Evolutionary conservation across 306 rosid species (phyloP).

Genomic region (Quercus variabilis): DNA sequence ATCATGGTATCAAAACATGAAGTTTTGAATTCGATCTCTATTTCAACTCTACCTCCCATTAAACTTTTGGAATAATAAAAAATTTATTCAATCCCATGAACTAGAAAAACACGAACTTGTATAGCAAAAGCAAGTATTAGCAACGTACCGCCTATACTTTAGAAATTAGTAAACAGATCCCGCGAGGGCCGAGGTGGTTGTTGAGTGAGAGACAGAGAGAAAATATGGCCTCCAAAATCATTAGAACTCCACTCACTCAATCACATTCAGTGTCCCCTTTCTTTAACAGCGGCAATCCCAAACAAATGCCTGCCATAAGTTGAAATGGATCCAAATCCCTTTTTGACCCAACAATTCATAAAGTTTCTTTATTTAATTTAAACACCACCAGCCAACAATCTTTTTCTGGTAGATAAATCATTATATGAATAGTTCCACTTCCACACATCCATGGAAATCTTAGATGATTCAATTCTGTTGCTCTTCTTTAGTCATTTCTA

Average conservation of each 20-base stretch:
- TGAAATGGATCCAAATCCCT: not conserved
- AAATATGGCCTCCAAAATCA: slow-evolving; percentile 23
- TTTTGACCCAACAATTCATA: slow-evolving; percentile 17
- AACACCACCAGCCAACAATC: slow-evolving; percentile 21
- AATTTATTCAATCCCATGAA: not conserved
- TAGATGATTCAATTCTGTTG: not conserved
- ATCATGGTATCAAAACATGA: too few relatives aligned
- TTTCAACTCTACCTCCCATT: too few relatives aligned
- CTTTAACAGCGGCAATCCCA: slow-evolving; percentile 31
- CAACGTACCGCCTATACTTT: too few relatives aligned
- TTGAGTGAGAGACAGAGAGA: not conserved
- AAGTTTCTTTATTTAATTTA: not conserved
- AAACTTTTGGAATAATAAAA: too few relatives aligned
- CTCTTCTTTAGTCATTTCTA: not conserved
- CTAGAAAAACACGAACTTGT: not conserved
- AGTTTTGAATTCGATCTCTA: too few relatives aligned
- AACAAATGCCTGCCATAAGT: slow-evolving; percentile 2
- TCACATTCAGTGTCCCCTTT: slow-evolving; percentile 56
- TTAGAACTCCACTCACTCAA: slow-evolving; percentile 52
- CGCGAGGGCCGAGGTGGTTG: too few relatives aligned
- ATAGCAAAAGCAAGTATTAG: not conserved
- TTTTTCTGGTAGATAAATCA: slow-evolving; percentile 24
- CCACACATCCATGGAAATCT: slow-evolving; percentile 5
- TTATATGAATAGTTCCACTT: slow-evolving; percentile 6
- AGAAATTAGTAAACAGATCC: too few relatives aligned